Evolutionary conservation across 2,329 filamentous ascomycete genomes (phyloP).

Genomic region (Fusarium miscanthi): DNA sequence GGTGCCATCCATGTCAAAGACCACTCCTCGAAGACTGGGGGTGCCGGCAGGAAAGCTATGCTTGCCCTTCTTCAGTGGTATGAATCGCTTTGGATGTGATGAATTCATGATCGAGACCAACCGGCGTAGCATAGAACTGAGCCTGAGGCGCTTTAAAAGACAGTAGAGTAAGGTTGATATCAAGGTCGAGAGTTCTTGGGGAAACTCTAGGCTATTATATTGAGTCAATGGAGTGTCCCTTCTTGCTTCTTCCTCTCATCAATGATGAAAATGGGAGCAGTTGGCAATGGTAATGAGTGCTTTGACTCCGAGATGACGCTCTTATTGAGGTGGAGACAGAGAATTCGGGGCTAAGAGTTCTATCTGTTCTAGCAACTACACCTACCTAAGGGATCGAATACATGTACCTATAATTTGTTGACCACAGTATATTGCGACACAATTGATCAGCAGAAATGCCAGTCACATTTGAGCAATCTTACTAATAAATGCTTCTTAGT

Average conservation of each 20-base stretch:
- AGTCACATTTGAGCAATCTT: not conserved
- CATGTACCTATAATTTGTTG: not conserved
- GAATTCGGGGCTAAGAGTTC: slow-evolving; percentile 16
- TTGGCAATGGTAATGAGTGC: slow-evolving; percentile 18
- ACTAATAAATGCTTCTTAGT: not conserved
- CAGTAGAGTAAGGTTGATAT: not conserved
- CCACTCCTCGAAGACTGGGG: slow-evolving; percentile 66
- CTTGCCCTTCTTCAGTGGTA: slow-evolving; percentile 61
- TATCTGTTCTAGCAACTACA: not conserved
- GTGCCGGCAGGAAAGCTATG: slow-evolving; percentile 46
- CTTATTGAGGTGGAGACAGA: slow-evolving; percentile 27
- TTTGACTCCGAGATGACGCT: slow-evolving; percentile 36
- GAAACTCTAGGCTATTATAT: not conserved
- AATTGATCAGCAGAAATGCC: not conserved
- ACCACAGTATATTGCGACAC: slow-evolving; percentile 1
- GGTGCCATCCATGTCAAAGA: slow-evolving; percentile 97
- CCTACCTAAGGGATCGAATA: not conserved
- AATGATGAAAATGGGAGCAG: not conserved
- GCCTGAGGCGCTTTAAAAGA: not conserved
- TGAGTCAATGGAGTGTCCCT: not conserved
- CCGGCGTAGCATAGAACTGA: slow-evolving; percentile 40
- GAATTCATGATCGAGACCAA: slow-evolving; percentile 58
- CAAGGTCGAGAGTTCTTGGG: not conserved
- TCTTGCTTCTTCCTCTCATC: not conserved
- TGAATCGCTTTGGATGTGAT: slow-evolving; percentile 60